Evolutionary conservation across 1,284 basidiomycete genomes (phyloP).

Genomic region (Fistulina hepatica): DNA sequence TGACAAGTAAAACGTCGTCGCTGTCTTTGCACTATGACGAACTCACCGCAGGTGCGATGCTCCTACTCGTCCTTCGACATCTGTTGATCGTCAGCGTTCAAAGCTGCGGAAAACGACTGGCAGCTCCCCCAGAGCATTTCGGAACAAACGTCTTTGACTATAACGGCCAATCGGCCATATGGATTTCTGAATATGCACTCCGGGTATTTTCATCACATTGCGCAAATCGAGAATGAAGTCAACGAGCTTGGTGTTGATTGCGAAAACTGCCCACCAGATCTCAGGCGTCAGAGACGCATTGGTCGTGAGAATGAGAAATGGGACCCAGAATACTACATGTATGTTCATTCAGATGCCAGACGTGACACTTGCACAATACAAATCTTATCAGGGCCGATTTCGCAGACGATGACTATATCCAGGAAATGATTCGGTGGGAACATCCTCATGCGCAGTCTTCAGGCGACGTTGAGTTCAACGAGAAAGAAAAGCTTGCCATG

Average conservation of each 20-base stretch:
- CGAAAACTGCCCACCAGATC: conserved; percentile 34
- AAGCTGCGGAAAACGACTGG: conserved; percentile 72
- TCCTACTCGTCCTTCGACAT: background rate
- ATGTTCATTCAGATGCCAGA: conserved; percentile 16
- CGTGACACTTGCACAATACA: conserved; percentile 4
- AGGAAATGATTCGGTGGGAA: conserved; percentile 53
- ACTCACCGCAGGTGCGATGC: conserved; percentile 43
- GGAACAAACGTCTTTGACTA: conserved; percentile 28
- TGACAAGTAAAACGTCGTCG: conserved; percentile 28
- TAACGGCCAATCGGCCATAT: conserved; percentile 40
- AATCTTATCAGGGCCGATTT: conserved; percentile 54
- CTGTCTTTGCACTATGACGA: conserved; percentile 47
- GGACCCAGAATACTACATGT: conserved; percentile 78
- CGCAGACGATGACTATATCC: conserved; percentile 61
- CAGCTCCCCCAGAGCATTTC: conserved; percentile 53
- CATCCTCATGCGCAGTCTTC: conserved; percentile 34
- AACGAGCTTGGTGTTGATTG: conserved; percentile 64
- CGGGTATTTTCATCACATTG: conserved; percentile 60
- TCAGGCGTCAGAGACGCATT: conserved; percentile 34
- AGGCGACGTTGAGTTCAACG: conserved; percentile 43
- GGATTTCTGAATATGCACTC: conserved; percentile 65
- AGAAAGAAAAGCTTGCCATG: conserved; percentile 58
- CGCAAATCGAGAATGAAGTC: conserved; percentile 65
- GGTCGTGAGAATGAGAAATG: conserved; percentile 39
- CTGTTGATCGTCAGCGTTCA: conserved; percentile 4